Evolutionary conservation across 1,284 basidiomycete genomes (phyloP), one percentile per base, ranked within the genome.

Genomic region (Heterobasidion parviporum): DNA sequence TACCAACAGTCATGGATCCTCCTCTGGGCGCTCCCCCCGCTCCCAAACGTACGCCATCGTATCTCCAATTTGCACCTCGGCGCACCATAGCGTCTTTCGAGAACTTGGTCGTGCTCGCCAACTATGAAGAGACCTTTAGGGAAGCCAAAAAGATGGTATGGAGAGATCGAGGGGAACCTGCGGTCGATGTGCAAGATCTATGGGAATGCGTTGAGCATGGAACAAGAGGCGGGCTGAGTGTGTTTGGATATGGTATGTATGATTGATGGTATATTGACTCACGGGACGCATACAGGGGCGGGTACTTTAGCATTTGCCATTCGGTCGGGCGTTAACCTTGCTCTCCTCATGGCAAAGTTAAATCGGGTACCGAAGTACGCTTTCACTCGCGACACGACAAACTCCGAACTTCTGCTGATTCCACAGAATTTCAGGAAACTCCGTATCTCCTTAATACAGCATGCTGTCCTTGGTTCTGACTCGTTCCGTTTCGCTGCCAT

Each of bases 401-500:
- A 20, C 20, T 34, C 12, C 12, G 34, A 16, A 33, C 54, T 34
- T 48, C 34, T 9, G 18, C n/a, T n/a, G 18, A 15, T 20, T 34
- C 44, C 15, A 47, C 41, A 26, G 3, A 26, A 16, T 41, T 54
- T 41, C 54, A 76, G 81, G 71, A 65, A 75, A 60, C 65, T 75
- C 55, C 80, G 84, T 8, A 69, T 88, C 12, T 68, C 78, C 3
- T 65, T 91, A 32, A 75, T 95, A 49, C 80, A 85, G 1, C 84
- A 81, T 69, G 92, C 92, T 0, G 72, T 95, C 43, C 87, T 95
- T 62, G 92, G 92, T 0, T 62, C 74, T 49, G 92, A 94, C 64
- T 85, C 89, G 0, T 78, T 87, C 64, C 78, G 93, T 34, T 94
- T 94, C 59, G 89, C 86, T 7, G 82, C 84, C 0, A 94, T 94